phyloP scores from a whole-genome alignment of 495 filamentous ascomycete genomes.

The Patellaria atrata region DNA sequence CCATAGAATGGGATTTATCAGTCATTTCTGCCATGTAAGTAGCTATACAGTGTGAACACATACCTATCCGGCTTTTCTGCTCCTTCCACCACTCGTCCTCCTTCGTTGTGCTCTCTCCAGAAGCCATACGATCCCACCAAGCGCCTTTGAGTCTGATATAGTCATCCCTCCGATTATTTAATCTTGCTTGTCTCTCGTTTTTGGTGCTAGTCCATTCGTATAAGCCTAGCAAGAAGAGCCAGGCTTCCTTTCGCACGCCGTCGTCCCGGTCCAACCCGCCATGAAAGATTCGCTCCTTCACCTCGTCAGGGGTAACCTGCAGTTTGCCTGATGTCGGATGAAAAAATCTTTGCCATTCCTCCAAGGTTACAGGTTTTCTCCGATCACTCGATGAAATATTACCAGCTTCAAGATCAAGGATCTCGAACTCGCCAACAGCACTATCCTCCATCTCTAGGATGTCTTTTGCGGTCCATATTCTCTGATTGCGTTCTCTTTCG shows the following conservation, averaged over 20 bases:
- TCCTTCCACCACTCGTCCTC: constrained; percentile 91
- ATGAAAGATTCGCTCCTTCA: constrained; percentile 92
- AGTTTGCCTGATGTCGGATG: constrained; percentile 57
- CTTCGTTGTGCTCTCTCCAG: constrained; percentile 57
- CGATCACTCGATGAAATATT: constrained; percentile 55
- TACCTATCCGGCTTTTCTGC: constrained; percentile 86
- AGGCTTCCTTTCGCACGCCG: constrained; percentile 87
- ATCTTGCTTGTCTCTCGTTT: constrained; percentile 64
- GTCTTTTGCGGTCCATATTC: constrained; percentile 88
- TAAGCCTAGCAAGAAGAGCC: constrained; percentile 85
- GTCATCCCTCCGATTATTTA: constrained; percentile 79
- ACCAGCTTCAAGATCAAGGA: constrained; percentile 68
- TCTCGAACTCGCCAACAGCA: constrained; percentile 87
- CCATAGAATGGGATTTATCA: constrained; percentile 35
- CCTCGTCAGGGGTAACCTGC: constrained; percentile 69
- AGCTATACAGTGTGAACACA: constrained; percentile 21
- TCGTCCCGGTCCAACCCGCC: constrained; percentile 81
- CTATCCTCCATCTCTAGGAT: constrained; percentile 88
- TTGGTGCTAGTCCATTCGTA: constrained; percentile 76
- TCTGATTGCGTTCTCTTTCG: constrained; percentile 64
- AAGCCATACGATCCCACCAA: constrained; percentile 92
- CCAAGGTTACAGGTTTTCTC: constrained; percentile 59
- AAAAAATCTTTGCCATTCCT: constrained; percentile 84
- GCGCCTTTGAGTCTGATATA: constrained; percentile 86
- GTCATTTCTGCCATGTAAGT: constrained; percentile 28